phyloP scores from a whole-genome alignment of 75 land plant species.

The Cupressus sempervirens region DNA sequence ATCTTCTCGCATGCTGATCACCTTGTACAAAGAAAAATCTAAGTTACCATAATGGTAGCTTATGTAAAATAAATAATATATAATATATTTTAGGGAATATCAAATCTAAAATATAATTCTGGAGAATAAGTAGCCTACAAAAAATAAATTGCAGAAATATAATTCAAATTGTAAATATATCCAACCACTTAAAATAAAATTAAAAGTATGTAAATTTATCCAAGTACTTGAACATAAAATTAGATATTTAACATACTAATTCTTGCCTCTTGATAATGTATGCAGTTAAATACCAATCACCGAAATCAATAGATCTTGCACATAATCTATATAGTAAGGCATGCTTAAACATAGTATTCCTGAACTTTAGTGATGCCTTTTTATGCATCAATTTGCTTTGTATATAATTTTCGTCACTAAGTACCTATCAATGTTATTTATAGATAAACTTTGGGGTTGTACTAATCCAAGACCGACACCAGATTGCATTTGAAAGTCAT shows the following conservation, averaged over 20 bases:
- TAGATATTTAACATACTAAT: neutral
- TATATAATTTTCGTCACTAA: too few species aligned
- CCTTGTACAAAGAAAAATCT: conserved; percentile 9
- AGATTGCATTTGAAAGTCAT: too few species aligned
- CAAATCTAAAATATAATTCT: neutral
- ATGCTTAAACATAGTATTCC: neutral
- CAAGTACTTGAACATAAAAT: neutral
- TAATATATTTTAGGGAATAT: neutral
- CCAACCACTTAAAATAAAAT: neutral
- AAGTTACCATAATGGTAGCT: neutral
- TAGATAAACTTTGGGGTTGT: too few species aligned
- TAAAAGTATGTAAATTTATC: neutral
- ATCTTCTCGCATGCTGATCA: conserved; percentile 85
- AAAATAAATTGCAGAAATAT: neutral
- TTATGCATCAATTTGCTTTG: neutral
- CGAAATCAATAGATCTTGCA: neutral
- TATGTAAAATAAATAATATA: neutral
- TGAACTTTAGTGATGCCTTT: neutral
- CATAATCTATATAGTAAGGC: neutral
- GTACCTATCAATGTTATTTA: too few species aligned
- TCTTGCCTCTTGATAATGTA: neutral
- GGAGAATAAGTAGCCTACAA: neutral
- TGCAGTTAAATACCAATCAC: neutral
- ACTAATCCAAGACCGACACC: too few species aligned
- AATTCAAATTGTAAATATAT: neutral